Conservation (phyloP, 768 basidiomycete genomes). For the Trichaptum fuscoviolaceum region DNA sequence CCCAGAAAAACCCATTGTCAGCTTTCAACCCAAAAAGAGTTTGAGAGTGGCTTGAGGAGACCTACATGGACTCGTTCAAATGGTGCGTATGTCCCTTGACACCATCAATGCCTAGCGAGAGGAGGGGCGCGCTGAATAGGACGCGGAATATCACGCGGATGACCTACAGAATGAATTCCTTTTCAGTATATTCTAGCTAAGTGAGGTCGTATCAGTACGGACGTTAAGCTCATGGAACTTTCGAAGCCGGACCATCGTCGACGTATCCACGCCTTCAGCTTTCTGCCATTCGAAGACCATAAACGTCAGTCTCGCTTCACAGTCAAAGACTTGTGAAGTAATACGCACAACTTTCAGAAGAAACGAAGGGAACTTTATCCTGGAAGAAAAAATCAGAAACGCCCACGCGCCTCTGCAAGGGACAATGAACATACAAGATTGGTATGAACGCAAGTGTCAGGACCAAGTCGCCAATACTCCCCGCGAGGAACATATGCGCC, state of each 20-base stretch:
- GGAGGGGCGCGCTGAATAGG: constrained; percentile 58
- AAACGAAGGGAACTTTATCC: constrained; percentile 66
- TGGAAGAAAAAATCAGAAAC: constrained; percentile 19
- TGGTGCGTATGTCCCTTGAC: constrained; percentile 47
- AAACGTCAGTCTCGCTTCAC: not conserved
- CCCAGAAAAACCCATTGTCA: no score
- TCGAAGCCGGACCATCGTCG: constrained; percentile 64
- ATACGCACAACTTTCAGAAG: constrained; percentile 50
- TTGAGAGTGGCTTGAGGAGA: not conserved
- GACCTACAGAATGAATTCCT: constrained; percentile 33
- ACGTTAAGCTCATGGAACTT: constrained; percentile 85
- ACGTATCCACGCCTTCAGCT: constrained; percentile 54
- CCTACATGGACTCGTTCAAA: constrained; percentile 57
- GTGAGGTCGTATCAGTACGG: constrained; percentile 21
- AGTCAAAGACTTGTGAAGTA: not conserved
- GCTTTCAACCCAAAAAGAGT: no score
- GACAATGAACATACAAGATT: constrained; percentile 43
- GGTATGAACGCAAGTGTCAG: constrained; percentile 74
- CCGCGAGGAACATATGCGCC: constrained; percentile 63
- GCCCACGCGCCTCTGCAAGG: constrained; percentile 9
- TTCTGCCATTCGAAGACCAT: constrained; percentile 33
- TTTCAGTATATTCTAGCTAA: no score
- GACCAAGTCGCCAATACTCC: constrained; percentile 61
- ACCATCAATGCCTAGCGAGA: constrained; percentile 68
- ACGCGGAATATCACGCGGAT: constrained; percentile 72